Base-by-base conservation (phyloP, 164 flowering plant genomes). In the Vitis rotundifolia region DNA sequence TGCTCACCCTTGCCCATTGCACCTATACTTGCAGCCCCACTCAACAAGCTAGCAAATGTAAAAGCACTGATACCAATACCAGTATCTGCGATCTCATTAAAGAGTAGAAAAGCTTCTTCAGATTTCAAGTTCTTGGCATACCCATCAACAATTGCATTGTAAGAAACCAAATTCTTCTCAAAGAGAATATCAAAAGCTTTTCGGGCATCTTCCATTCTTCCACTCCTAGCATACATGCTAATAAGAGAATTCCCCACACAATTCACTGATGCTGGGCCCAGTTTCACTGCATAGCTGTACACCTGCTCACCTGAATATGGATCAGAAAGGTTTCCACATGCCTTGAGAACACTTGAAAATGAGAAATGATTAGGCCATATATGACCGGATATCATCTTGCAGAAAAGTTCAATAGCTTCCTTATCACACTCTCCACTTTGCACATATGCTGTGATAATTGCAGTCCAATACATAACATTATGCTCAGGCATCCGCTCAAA, bases 401-500 rank as follows among this genome's bases (percentile, higher is more conserved):
- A 59, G 68, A 83, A 91, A 37, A 94, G 83, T 14, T 80, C 71
- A 11, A 91, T 64, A 15, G 96, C 96, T 78, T 89, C 91, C 67
- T 61, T 52, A 68, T 88, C 87, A 61, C 13, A 26, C 19, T 78
- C 85, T 63, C 88, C 89, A 58, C 70, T 81, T 55, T 83, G 96
- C 66, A 83, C 88, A 70, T 86, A 87, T 9, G 92, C 96, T 3
- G 91, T 83, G 64, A 93, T 90, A 8, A 93, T 78, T 1, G 97
- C 86, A 54, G 97, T 93, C 98, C 97, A 93, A 49, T 96, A 89
- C 96, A 91, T 88, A 29, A 93, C 94, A 78, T 87, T 88, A 64
- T 85, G 95, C 48, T 70, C 78, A 9, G 75, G 73, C 89, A 93
- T 85, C 65, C 73, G 69, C 67, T 91, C 89, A 76, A 93, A 93